phyloP scores from a whole-genome alignment of 2,329 filamentous ascomycete genomes.

The Stenocarpella maydis region DNA sequence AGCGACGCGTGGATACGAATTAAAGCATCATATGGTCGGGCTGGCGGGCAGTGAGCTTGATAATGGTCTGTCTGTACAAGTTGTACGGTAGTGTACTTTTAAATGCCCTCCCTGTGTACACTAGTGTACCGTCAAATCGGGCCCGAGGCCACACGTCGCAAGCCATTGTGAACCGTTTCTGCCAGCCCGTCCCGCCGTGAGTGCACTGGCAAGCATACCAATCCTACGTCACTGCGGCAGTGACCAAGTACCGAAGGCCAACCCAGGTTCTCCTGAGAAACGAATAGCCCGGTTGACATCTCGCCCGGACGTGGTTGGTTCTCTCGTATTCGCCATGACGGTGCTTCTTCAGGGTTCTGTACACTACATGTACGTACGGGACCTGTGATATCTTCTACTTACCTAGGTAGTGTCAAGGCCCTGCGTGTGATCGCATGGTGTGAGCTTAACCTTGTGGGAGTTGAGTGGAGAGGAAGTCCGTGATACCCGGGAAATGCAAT shows the following conservation, averaged over 20 bases:
- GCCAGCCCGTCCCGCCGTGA: conserved; percentile 4
- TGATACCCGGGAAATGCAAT: too few relatives aligned
- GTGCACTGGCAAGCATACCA: not conserved
- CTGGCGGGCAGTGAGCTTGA: not conserved
- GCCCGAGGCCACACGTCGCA: not conserved
- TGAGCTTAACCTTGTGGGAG: too few relatives aligned
- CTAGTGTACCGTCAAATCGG: not conserved
- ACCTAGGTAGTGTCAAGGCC: too few relatives aligned
- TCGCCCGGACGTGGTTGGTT: conserved; percentile 55
- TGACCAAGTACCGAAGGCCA: too few relatives aligned
- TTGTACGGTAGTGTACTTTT: too few relatives aligned
- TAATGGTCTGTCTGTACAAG: not conserved
- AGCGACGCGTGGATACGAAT: too few relatives aligned
- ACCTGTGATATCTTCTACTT: too few relatives aligned
- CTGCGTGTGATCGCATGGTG: too few relatives aligned
- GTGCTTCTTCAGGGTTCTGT: too few relatives aligned
- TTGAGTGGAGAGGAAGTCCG: too few relatives aligned
- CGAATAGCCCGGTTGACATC: conserved; percentile 66
- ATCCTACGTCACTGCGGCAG: conserved; percentile 8
- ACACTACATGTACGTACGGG: too few relatives aligned
- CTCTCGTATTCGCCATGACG: conserved; percentile 53
- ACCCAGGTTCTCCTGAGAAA: conserved; percentile 64
- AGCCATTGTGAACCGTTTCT: conserved; percentile 4
- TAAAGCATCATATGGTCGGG: too few relatives aligned
- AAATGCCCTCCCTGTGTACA: not conserved